Base-by-base conservation (phyloP, 768 basidiomycete genomes). In the Amanita pallidorosea region DNA sequence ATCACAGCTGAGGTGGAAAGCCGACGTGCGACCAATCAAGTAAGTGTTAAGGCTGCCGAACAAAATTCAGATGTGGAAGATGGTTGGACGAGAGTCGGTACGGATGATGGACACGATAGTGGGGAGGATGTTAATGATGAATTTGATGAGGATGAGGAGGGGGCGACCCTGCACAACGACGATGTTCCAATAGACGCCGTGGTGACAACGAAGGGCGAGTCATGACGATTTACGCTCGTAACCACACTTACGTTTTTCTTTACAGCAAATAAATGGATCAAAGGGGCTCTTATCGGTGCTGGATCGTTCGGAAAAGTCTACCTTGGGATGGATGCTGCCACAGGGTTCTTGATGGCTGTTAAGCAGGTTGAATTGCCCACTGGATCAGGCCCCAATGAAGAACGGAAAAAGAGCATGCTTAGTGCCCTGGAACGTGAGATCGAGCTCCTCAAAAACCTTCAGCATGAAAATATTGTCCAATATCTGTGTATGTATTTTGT, bases 401-500 rank as follows among this genome's bases (percentile, higher is more conserved):
- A 93, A 61, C 82, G 91, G 56, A 95, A 93, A 70, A 85, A 87
- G 70, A 82, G 79, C 65, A 97, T 97, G 93, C 78, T 92, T 11
- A 88, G 77, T 50, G 90, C 90, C 1, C 73, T 93, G 38, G 92
- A 97, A 65, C 80, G 88, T 35, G 96, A 99, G 67, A 97, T 97
- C 54, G 91, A 90, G 68, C 74, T 97, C 3, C 72, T 97, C 55
- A 91, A 93, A 63, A 88, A 92, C 52, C 70, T 96, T 46, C 88
- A 95, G 56, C 93, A 97, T 62, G 83, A 84, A 53, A 95, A 98
- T 61, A 98, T 99, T 54, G 96, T 99, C 20, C 95, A 97, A 69
- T 99, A 99, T 60, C 85, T 95, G 50, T 91, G 94, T 96, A 58
- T 53, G 88, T 72, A 31, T 27, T 56, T 31, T 42, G 37, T 37